Percentiles rank a stretch among this genome's conserved stretches.
These are phyloP conservation scores for Podospora anserina DNA, from an alignment of 495 filamentous ascomycete species.

Conservation along the genomic window DNA sequence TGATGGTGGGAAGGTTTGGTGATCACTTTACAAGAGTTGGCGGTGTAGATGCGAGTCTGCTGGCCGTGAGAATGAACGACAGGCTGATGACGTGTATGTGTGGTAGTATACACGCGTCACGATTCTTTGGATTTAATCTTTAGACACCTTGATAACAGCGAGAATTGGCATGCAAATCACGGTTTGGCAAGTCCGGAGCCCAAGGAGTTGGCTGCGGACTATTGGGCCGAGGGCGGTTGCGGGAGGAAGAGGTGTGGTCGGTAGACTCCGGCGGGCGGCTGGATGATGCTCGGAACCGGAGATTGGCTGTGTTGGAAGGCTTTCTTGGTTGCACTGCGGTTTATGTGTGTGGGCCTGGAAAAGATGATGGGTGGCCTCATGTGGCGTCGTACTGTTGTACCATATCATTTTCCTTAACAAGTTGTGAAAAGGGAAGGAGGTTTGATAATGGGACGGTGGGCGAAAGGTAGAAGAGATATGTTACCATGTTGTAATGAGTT, in stretches of 20 bases:
- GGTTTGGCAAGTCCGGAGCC: background rate
- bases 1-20: background rate
- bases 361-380: background rate
- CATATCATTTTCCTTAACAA: background rate
- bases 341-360: background rate
- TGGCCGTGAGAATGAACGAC: background rate
- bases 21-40: background rate
- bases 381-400: background rate
- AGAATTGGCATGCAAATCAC: background rate
- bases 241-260: background rate
- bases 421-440: background rate
- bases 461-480: background rate
- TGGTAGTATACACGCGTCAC: background rate
- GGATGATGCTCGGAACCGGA: conserved; percentile 1
- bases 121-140: background rate
- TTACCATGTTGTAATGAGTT: background rate
- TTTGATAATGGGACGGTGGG: background rate
- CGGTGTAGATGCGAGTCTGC: too few species aligned
- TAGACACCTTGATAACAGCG: background rate
- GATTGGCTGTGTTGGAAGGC: background rate
- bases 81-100: background rate
- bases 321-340: background rate
- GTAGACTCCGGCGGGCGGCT: background rate
- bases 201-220: background rate
- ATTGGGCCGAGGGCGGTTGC: background rate